Evolutionary conservation across 176 grass and related monocot species (phyloP).

Genomic region (Guadua angustifolia): DNA sequence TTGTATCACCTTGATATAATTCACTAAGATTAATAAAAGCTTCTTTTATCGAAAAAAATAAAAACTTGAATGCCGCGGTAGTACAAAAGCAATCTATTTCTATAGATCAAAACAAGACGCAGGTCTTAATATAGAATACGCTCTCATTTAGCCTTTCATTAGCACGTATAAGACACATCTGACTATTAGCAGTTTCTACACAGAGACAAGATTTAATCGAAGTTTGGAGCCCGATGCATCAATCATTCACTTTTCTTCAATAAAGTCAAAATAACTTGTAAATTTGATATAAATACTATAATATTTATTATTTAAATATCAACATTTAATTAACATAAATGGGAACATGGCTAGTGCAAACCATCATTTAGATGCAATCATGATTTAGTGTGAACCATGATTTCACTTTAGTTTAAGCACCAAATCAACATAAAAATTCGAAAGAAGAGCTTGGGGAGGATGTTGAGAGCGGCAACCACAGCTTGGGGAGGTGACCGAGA

Average conservation of each 20-base stretch:
- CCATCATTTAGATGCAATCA: not conserved
- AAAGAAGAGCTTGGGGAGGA: not conserved
- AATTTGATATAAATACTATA: not conserved
- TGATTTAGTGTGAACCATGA: not conserved
- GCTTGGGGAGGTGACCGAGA: too few relatives aligned
- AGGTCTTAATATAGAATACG: not conserved
- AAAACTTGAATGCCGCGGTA: not conserved
- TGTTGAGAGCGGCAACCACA: too few relatives aligned
- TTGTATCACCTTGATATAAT: too few relatives aligned
- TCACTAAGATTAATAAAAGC: too few relatives aligned
- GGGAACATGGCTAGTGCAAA: not conserved
- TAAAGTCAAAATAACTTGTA: not conserved
- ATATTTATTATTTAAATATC: not conserved
- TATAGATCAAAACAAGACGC: not conserved
- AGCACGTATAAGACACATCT: not conserved
- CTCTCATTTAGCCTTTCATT: not conserved
- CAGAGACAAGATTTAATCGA: not conserved
- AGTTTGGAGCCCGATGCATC: not conserved
- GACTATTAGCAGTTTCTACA: not conserved
- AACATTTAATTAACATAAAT: not conserved
- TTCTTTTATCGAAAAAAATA: too few relatives aligned
- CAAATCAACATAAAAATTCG: not conserved
- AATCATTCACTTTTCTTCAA: not conserved
- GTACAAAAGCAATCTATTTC: slow-evolving; percentile 16
- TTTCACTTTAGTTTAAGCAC: not conserved